Percentiles rank a stretch among this genome's conserved stretches.
phyloP scores from a whole-genome alignment of 78 protist species.

The Dictyostelium capitatum region DNA sequence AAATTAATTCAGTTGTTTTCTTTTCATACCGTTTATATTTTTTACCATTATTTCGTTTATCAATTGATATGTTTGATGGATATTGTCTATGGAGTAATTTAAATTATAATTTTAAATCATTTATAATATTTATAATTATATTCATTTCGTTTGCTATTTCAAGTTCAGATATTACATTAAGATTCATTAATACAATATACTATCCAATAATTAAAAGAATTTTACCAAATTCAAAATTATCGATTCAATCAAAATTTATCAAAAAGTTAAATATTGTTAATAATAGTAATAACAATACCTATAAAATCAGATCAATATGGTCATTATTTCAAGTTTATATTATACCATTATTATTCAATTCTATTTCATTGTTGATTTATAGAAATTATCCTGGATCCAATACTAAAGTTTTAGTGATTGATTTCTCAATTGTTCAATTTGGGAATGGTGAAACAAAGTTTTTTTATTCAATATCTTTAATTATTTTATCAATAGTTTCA shows the following conservation, averaged over 20 bases:
- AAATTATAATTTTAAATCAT: background rate
- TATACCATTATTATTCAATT: background rate
- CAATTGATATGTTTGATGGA: background rate
- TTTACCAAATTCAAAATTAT: background rate
- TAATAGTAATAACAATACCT: background rate
- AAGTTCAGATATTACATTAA: background rate
- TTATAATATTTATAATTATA: background rate
- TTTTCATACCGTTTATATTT: background rate
- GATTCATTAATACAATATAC: background rate
- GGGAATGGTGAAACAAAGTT: background rate
- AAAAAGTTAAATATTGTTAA: background rate
- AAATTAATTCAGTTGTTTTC: slow-evolving; percentile 11
- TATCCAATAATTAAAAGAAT: background rate
- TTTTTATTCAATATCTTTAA: background rate
- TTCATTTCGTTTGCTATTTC: background rate
- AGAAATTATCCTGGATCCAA: background rate
- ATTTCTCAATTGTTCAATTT: too few relatives aligned
- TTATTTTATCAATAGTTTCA: background rate
- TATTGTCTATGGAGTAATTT: background rate
- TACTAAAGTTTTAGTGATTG: too few relatives aligned
- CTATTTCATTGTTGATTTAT: background rate
- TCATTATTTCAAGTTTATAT: background rate
- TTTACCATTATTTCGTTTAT: slow-evolving; percentile 8
- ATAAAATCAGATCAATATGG: background rate
- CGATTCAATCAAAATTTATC: background rate